A percentile compares a stretch with the other conserved stretches of the same genome.
Conservation (phyloP, 2,329 filamentous ascomycete genomes). For the Xylariaceae sp. region DNA sequence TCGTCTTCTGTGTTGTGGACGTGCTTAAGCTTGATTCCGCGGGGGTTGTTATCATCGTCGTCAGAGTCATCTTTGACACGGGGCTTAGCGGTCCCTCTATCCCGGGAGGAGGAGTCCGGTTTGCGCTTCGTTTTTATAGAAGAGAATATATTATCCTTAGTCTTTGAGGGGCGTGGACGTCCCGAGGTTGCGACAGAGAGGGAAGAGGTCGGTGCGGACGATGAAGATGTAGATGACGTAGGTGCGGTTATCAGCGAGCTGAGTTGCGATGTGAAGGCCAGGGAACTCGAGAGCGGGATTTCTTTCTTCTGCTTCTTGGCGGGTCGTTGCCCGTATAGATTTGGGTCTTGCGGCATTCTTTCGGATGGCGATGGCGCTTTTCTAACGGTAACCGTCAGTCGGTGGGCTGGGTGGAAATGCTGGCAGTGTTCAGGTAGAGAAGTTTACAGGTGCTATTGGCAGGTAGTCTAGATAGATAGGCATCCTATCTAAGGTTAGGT, state of each 20-base stretch:
- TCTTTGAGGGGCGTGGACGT: constrained; percentile 48
- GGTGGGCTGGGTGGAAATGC: neutral
- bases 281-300: constrained; percentile 63
- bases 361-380: neutral
- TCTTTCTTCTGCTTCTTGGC: constrained; percentile 65
- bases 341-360: constrained; percentile 56
- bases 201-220: constrained; percentile 29
- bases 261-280: constrained; percentile 85
- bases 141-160: constrained; percentile 65
- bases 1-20: constrained; percentile 54
- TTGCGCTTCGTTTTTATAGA: constrained; percentile 38
- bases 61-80: neutral
- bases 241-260: constrained; percentile 66
- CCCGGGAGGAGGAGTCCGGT: constrained; percentile 35
- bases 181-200: constrained; percentile 31
- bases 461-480: too few relatives aligned
- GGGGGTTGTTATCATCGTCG: neutral
- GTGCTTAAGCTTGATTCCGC: constrained; percentile 43
- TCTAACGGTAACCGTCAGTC: neutral
- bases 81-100: constrained; percentile 30
- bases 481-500: too few relatives aligned
- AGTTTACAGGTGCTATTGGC: too few relatives aligned
- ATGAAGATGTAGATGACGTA: constrained; percentile 39
- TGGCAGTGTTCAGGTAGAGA: too few relatives aligned
- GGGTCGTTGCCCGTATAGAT: constrained; percentile 71